Percentiles rank a stretch among this genome's conserved stretches.
phyloP scores from a whole-genome alignment of 805 yeast genomes.

The Nakazawaea siamensis region DNA sequence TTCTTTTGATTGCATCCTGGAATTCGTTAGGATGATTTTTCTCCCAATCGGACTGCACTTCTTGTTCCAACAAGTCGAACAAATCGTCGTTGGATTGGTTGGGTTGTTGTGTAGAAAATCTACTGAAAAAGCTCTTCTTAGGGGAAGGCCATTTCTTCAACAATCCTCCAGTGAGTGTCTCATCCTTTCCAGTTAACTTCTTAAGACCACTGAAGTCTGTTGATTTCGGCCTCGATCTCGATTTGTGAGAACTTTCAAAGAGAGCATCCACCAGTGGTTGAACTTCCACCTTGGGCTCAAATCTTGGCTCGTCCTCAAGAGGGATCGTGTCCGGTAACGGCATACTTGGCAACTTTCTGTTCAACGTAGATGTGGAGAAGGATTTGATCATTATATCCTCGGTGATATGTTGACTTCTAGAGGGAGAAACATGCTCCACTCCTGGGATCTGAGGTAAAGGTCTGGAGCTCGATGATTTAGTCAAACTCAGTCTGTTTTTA shows the following conservation, averaged over 20 bases:
- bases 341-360: constrained; percentile 1
- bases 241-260: neutral
- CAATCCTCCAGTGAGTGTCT: neutral
- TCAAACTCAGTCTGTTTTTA: constrained; percentile 7
- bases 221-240: neutral
- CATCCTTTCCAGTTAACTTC: constrained; percentile 5
- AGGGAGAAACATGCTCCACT: constrained; percentile 2
- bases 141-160: constrained; percentile 7
- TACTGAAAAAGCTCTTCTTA: constrained; percentile 7
- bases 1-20: constrained; percentile 8
- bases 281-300: no score
- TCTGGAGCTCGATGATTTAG: constrained; percentile 10
- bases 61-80: constrained; percentile 25
- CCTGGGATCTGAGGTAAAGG: constrained; percentile 22
- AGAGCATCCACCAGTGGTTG: neutral
- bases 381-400: constrained; percentile 7
- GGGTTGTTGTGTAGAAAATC: constrained; percentile 3
- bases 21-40: constrained; percentile 12
- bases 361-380: constrained; percentile 7
- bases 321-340: constrained; percentile 9
- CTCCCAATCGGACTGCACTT: constrained; percentile 23
- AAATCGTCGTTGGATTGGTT: constrained; percentile 14
- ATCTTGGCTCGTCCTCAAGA: neutral
- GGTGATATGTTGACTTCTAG: neutral
- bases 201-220: constrained; percentile 5